These are phyloP conservation scores for Geoglossum cookeanum DNA, from an alignment of 2,329 filamentous ascomycete genomes.

Conservation along the genomic window DNA sequence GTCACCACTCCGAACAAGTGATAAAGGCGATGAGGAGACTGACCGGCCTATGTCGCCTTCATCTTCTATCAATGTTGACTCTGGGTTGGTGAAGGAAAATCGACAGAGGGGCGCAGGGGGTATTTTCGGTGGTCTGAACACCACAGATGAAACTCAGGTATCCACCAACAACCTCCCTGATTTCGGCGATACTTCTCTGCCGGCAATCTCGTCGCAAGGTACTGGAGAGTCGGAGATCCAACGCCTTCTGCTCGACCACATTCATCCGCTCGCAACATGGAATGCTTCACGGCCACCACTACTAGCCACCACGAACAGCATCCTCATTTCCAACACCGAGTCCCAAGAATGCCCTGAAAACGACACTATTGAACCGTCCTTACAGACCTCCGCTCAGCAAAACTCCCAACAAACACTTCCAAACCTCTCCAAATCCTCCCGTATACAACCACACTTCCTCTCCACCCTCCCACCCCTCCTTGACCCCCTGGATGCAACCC, in stretches of 20 bases:
- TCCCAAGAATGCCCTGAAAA: background rate
- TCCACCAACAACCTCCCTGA: background rate
- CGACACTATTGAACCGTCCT: background rate
- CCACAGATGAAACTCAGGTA: background rate
- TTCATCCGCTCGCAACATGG: background rate
- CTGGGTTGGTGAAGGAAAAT: background rate
- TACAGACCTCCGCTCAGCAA: background rate
- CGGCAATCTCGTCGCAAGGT: background rate
- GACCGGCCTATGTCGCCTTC: background rate
- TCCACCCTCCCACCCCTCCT: background rate
- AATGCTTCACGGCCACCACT: background rate
- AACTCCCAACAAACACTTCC: background rate
- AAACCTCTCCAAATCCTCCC: background rate
- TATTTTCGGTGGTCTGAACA: background rate
- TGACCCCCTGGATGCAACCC: background rate
- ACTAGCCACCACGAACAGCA: background rate
- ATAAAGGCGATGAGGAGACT: background rate
- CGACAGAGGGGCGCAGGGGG: background rate
- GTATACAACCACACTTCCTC: background rate
- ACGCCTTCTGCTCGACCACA: background rate
- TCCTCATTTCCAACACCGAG: background rate
- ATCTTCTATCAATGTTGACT: background rate
- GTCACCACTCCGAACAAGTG: constrained; percentile 1
- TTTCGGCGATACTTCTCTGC: background rate
- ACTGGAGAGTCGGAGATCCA: background rate